Conservation (phyloP, 2,329 filamentous ascomycete genomes). For the Alternaria sp. region DNA sequence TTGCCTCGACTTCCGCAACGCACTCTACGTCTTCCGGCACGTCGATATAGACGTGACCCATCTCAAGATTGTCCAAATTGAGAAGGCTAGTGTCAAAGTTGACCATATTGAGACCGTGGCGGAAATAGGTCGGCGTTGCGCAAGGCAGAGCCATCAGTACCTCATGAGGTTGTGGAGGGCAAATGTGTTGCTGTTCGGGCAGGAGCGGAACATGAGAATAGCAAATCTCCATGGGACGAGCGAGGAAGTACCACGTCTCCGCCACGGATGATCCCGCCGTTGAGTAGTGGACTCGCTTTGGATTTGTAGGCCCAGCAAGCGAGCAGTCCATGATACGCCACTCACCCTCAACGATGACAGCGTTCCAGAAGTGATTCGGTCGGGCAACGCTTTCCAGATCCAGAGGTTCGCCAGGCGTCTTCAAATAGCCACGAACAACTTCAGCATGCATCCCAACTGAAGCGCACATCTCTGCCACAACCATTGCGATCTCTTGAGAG, state of each 20-base stretch:
- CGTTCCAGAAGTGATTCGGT: constrained; percentile 98
- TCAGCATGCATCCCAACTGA: constrained; percentile 89
- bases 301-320: constrained; percentile 88
- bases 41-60: constrained; percentile 86
- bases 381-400: constrained; percentile 84
- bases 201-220: constrained; percentile 94
- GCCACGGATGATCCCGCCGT: constrained; percentile 71
- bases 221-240: constrained; percentile 85
- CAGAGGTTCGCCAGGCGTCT: constrained; percentile 76
- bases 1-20: constrained; percentile 88
- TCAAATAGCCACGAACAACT: constrained; percentile 87
- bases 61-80: constrained; percentile 88
- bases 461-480: constrained; percentile 92
- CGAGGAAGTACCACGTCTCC: constrained; percentile 93
- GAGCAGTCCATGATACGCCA: constrained; percentile 98
- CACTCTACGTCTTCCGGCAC: constrained; percentile 91
- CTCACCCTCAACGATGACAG: constrained; percentile 88
- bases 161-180: constrained; percentile 84
- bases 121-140: constrained; percentile 87
- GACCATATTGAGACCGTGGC: constrained; percentile 76
- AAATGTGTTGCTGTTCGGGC: constrained; percentile 89
- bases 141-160: constrained; percentile 85
- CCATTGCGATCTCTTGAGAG: constrained; percentile 84
- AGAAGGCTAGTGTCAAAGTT: constrained; percentile 90
- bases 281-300: constrained; percentile 78